phyloP scores from a whole-genome alignment of 352 stramenopile genomes.

The Elongisporangium prolatum region DNA sequence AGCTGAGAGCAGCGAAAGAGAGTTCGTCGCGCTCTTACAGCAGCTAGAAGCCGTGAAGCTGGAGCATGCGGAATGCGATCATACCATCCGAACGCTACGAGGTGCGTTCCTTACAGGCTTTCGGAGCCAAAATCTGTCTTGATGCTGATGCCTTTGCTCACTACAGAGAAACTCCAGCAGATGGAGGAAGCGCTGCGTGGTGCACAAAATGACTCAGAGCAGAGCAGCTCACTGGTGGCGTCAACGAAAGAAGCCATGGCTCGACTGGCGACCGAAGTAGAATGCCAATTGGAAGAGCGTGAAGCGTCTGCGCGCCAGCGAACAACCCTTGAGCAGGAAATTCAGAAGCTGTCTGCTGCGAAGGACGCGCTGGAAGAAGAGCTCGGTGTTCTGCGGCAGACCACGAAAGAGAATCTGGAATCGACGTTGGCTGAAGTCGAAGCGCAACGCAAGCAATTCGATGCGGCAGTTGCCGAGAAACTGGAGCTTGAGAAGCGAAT shows the following conservation, averaged over 20 bases:
- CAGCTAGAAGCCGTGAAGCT: slow-evolving; percentile 66
- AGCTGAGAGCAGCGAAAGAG: slow-evolving; percentile 8
- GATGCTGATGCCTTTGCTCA: not conserved
- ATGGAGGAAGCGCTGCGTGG: slow-evolving; percentile 19
- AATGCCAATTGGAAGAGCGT: slow-evolving; percentile 22
- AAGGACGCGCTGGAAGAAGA: slow-evolving; percentile 39
- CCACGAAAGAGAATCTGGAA: slow-evolving; percentile 36
- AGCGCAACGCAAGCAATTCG: slow-evolving; percentile 6
- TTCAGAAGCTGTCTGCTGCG: slow-evolving; percentile 17
- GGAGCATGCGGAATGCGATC: slow-evolving; percentile 35
- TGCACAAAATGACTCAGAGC: slow-evolving; percentile 14
- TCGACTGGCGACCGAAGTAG: slow-evolving; percentile 26
- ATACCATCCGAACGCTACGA: slow-evolving; percentile 38
- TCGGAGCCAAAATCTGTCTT: not conserved
- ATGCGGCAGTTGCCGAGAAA: slow-evolving; percentile 8
- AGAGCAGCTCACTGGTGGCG: slow-evolving; percentile 18
- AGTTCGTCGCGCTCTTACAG: slow-evolving; percentile 31
- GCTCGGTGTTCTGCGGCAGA: slow-evolving; percentile 24
- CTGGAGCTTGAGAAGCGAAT: slow-evolving; percentile 24
- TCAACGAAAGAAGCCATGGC: slow-evolving; percentile 29
- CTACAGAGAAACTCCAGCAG: slow-evolving; percentile 5
- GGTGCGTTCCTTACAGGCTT: slow-evolving; percentile 15
- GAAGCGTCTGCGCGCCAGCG: slow-evolving; percentile 16
- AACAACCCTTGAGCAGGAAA: slow-evolving; percentile 23
- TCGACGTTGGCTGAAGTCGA: slow-evolving; percentile 20